These are phyloP conservation scores for Aspergillus asperescens DNA, from an alignment of 495 filamentous ascomycete genomes.

Conservation along the genomic window DNA sequence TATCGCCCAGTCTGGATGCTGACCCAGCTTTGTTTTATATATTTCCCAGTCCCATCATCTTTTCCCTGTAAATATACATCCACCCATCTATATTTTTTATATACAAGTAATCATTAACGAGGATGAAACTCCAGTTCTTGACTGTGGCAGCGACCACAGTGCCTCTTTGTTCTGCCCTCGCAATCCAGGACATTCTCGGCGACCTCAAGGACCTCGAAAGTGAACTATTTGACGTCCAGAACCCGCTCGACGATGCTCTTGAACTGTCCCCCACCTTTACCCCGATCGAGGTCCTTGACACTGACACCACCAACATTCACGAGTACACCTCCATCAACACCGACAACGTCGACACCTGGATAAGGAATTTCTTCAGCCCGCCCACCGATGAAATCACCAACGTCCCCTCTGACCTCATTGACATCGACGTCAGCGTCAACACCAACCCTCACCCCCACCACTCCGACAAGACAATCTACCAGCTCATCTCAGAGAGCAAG, in stretches of 20 bases:
- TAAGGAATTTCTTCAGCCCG: neutral
- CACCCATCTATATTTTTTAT: neutral
- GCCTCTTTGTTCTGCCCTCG: constrained; percentile 2
- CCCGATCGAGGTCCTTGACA: neutral
- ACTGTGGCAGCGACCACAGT: neutral
- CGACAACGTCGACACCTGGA: neutral
- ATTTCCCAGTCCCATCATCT: neutral
- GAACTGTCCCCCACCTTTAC: constrained; percentile 3
- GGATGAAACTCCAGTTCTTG: constrained; percentile 3
- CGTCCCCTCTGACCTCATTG: neutral
- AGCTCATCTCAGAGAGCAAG: constrained; percentile 66
- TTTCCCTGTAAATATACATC: neutral
- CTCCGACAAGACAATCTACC: constrained; percentile 68
- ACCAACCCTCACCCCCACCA: constrained; percentile 17
- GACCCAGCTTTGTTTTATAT: neutral
- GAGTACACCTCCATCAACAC: neutral
- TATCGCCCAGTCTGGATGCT: constrained; percentile 3
- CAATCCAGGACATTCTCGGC: constrained; percentile 5
- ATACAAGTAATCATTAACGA: neutral
- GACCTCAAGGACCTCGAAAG: neutral
- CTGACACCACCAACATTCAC: neutral
- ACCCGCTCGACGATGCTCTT: neutral
- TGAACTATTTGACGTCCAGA: neutral
- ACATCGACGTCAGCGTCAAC: neutral
- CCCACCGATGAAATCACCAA: constrained; percentile 10